These are phyloP conservation scores for Dictyostelium firmibasis DNA, from an alignment of 78 protist genomes.

Conservation along the genomic window DNA sequence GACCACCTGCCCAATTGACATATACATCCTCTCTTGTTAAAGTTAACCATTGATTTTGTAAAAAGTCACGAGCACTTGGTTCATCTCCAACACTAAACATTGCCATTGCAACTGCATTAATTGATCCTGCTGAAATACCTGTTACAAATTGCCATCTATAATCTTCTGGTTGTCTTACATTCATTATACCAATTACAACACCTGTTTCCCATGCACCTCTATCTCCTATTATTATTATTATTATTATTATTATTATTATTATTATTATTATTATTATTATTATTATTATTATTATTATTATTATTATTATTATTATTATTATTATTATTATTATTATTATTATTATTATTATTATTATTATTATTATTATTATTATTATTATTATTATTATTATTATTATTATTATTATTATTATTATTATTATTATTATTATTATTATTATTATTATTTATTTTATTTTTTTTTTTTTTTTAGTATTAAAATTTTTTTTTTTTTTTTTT, in stretches of 20 bases:
- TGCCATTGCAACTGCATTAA: slow-evolving; percentile 72
- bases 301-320: too few relatives aligned
- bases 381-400: too few relatives aligned
- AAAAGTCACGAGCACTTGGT: slow-evolving; percentile 16
- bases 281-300: too few relatives aligned
- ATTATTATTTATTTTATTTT: too few relatives aligned
- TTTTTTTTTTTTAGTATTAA: too few relatives aligned
- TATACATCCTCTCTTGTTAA: slow-evolving; percentile 24
- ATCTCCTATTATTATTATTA: neutral
- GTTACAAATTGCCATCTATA: slow-evolving; percentile 28
- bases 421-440: too few relatives aligned
- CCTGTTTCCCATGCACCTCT: slow-evolving; percentile 15
- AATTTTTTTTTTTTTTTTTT: neutral
- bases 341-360: too few relatives aligned
- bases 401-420: too few relatives aligned
- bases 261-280: too few relatives aligned
- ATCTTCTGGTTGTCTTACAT: slow-evolving; percentile 15
- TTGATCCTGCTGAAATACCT: slow-evolving; percentile 63
- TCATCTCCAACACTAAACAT: slow-evolving; percentile 67
- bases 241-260: too few relatives aligned
- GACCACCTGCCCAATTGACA: slow-evolving; percentile 35
- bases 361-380: too few relatives aligned
- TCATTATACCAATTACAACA: neutral
- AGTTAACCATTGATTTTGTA: slow-evolving; percentile 15
- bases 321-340: too few relatives aligned